Conservation (phyloP, 2,329 filamentous ascomycete genomes). For the Zymoseptoria ardabiliae region DNA sequence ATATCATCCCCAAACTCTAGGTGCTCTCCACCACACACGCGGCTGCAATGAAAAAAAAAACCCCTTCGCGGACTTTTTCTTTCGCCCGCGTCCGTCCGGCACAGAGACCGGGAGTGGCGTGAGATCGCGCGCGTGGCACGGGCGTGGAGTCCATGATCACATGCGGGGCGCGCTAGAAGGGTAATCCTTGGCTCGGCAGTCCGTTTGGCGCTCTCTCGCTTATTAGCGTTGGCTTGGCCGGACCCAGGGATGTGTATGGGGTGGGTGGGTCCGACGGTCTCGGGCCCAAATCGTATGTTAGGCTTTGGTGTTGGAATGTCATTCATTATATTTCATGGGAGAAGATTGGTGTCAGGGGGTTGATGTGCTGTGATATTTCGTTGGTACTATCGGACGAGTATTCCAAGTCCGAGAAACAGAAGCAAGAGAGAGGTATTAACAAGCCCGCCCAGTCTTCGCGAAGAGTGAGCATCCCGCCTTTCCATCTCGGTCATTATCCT, state of each 20-base stretch:
- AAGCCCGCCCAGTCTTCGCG: no score
- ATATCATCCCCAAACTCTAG: not conserved
- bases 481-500: no score
- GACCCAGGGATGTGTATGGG: not conserved
- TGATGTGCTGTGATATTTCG: no score
- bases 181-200: not conserved
- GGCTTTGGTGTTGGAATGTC: not conserved
- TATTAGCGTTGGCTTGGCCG: not conserved
- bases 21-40: not conserved
- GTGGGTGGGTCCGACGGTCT: not conserved
- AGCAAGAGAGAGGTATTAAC: no score
- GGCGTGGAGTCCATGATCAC: not conserved
- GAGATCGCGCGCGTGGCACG: not conserved
- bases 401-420: no score
- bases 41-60: not conserved
- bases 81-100: not conserved
- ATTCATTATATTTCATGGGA: no score
- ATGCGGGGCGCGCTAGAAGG: not conserved
- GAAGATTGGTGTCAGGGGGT: no score
- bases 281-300: not conserved
- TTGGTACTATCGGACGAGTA: not conserved
- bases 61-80: not conserved
- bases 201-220: not conserved
- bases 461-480: no score
- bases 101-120: not conserved